Conservation (phyloP, 768 basidiomycete genomes). For the Russula dissimulans region DNA sequence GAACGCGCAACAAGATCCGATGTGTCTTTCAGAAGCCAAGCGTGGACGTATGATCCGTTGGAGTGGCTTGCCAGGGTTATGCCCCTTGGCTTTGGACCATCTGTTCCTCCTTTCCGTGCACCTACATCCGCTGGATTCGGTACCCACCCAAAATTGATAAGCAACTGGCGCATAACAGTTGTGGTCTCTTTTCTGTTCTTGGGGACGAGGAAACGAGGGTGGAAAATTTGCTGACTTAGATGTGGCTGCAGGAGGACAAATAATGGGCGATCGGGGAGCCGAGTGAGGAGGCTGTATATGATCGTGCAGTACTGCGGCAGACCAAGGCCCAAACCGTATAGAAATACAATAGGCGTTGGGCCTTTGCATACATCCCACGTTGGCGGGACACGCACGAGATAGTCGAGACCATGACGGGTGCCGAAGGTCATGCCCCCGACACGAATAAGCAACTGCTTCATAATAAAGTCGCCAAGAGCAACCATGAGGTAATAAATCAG, state of each 20-base stretch:
- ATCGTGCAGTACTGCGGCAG: constrained; percentile 60
- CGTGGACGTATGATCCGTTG: constrained; percentile 79
- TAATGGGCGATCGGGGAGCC: constrained; percentile 59
- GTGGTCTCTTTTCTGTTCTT: constrained; percentile 55
- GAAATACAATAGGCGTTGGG: constrained; percentile 66
- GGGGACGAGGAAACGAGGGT: constrained; percentile 62
- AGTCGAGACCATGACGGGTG: constrained; percentile 64
- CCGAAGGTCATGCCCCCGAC: constrained; percentile 37
- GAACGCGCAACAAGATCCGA: constrained; percentile 63
- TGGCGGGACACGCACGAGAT: constrained; percentile 61
- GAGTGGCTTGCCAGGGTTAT: constrained; percentile 82
- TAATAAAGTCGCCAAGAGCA: constrained; percentile 36
- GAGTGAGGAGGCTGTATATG: constrained; percentile 46
- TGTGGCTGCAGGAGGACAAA: constrained; percentile 77
- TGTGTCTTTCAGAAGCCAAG: constrained; percentile 79
- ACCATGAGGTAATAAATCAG: constrained; percentile 52
- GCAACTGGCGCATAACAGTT: constrained; percentile 43
- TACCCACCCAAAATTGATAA: constrained; percentile 60
- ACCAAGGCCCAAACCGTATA: constrained; percentile 87
- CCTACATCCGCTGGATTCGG: constrained; percentile 20
- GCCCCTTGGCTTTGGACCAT: constrained; percentile 34
- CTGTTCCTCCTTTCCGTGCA: constrained; percentile 20
- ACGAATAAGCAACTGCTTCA: constrained; percentile 38
- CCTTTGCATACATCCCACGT: constrained; percentile 52
- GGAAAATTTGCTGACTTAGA: constrained; percentile 79